These are phyloP conservation scores for Mucor sp. DNA, from an alignment of 371 early-diverging fungal genomes.

Conservation along the genomic window DNA sequence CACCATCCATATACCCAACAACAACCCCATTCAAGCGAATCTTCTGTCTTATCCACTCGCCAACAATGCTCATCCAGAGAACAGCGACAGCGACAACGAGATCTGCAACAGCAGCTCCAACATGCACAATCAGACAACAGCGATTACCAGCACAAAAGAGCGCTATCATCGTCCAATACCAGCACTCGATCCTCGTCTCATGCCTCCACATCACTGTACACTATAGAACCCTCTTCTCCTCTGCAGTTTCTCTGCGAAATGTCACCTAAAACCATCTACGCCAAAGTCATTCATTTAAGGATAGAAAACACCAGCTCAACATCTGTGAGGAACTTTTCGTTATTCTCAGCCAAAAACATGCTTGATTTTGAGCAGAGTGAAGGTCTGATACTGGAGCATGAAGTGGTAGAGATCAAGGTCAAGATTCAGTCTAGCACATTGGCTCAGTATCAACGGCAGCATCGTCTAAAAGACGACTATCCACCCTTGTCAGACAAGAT, in stretches of 20 bases:
- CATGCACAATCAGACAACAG: background rate
- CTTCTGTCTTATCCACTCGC: background rate
- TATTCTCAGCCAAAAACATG: conserved; percentile 11
- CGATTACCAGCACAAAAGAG: background rate
- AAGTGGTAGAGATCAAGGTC: conserved; percentile 7
- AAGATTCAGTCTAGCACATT: conserved; percentile 5
- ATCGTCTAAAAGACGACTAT: background rate
- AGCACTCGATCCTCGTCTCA: background rate
- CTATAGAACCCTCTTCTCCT: conserved; percentile 8
- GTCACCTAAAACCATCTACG: conserved; percentile 9
- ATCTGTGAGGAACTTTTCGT: background rate
- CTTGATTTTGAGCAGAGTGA: conserved; percentile 14
- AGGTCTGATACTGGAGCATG: conserved; percentile 11
- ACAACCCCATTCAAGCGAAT: background rate
- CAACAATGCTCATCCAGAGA: conserved; percentile 1
- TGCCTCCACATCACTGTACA: background rate
- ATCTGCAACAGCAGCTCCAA: background rate
- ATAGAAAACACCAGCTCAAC: conserved; percentile 7
- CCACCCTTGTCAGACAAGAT: conserved; percentile 8
- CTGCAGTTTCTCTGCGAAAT: conserved; percentile 17
- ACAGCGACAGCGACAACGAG: background rate
- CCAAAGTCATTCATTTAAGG: conserved; percentile 13
- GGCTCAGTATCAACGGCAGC: conserved; percentile 6
- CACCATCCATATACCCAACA: conserved; percentile 15
- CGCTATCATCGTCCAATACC: background rate